Base-by-base conservation (phyloP, 2,329 filamentous ascomycete genomes). In the Periconia sp. region DNA sequence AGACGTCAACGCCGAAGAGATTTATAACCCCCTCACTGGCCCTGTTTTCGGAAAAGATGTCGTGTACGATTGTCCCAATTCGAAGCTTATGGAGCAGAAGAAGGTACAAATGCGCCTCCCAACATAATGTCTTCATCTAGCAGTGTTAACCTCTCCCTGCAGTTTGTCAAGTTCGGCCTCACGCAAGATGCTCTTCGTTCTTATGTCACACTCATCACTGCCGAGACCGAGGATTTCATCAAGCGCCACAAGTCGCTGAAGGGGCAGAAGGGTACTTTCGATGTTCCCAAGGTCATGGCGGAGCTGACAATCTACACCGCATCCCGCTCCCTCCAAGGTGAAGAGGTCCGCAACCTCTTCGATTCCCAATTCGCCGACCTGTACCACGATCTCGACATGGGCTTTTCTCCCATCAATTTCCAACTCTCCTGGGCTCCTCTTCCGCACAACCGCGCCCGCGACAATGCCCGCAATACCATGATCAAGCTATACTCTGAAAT, bases 31-130 rank as follows among this genome's bases (percentile, higher is more conserved):
- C 52, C 81, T 96, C 53, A 85, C 81, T 20, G 85, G 83, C 6
- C 84, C 84, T 43, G 84, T 87, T 2, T 96, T 96, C 70, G 91
- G 91, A 62, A 86, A 85, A 65, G 88, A 92, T 76, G 91, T 96
- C 23, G 90, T 95, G 50, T 96, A 95, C 71, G 91, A 95, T 73
- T 94, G 91, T 76, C 90, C 91, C 41, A 95, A 95, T 72, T 82
- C 90, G 54, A 95, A 95, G 77, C 83, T 96, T 69, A 95, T 96
- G 91, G 91, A 96, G 78, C 91, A 96, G 81, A 96, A 96, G 81
- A 94, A 93, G 85, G 90, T 92, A 73, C 58, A 76, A 52, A 45
- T 43, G 17, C 1, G 9, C 5, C 23, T 8, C 23, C 23, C 23
- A 27, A 27, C 23, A 27, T 5, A 27, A 5, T 8, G 8, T 5